Base-by-base conservation (phyloP, 129 eudicot genomes). In the Lactuca sativa region DNA sequence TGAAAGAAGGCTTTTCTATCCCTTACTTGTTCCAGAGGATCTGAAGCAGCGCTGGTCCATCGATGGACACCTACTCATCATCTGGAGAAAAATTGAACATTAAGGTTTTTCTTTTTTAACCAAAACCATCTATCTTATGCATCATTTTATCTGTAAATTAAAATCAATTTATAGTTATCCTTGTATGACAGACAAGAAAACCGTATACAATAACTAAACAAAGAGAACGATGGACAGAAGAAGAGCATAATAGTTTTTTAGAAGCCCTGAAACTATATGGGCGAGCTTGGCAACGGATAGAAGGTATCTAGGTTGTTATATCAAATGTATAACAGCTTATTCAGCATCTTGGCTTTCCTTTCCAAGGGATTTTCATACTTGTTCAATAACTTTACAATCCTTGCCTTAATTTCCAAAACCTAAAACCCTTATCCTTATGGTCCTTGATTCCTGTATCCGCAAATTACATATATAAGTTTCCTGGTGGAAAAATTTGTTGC, bases 221-320 rank as follows among this genome's bases (percentile, higher is more conserved):
- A 81, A 93, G 99, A 4, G 99, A 95, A 82, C 77, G 96, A 85
- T 95, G 99, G 99, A 87, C 97, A 25, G 97, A 90, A 34, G 99
- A 90, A 70, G 99, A 95, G 82, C 99, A 95, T 65, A 85, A 75
- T 79, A 85, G 88, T 82, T 95, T 95, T 74, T 80, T 95, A 18
- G 99, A 95, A 76, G 99, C 99, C 72, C 77, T 95, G 78, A 95
- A 95, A 79, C 89, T 95, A 16, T 77, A 95, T 75, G 99, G 99
- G 16, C 91, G 99, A 73, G 97, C 97, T 71, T 95, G 99, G 99
- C 99, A 95, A 80, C 89, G 96, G 0, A 95, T 95, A 56, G 99
- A 95, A 95, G 99, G 99, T 95, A 49, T 12, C 38, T 21, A 61
- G 56, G 57, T 40, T 54, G 64, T 72, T 40, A 65, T 51, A 17